Conservation (phyloP, 345 rosid species). For the Lepidium aucheri region DNA sequence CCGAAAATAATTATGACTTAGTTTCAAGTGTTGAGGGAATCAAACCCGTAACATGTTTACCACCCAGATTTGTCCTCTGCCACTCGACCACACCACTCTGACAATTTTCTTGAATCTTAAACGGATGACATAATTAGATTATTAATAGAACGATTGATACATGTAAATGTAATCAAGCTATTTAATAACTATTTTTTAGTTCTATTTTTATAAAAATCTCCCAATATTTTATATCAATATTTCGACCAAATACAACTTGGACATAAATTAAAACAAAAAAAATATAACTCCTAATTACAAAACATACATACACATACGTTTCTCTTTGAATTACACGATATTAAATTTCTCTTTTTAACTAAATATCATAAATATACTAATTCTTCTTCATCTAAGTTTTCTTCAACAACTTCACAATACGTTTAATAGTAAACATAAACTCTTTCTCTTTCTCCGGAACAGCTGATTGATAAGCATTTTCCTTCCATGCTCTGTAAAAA, state of each 20-base stretch:
- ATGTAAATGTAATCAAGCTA: too few relatives aligned
- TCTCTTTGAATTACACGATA: not conserved
- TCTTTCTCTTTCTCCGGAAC: constrained; percentile 29
- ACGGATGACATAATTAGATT: too few relatives aligned
- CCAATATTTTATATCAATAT: not conserved
- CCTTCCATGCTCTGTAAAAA: constrained; percentile 24
- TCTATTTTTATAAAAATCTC: not conserved
- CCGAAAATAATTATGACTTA: too few relatives aligned
- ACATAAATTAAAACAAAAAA: not conserved
- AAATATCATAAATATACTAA: not conserved
- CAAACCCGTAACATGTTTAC: too few relatives aligned
- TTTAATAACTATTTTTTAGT: too few relatives aligned
- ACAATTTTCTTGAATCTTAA: too few relatives aligned
- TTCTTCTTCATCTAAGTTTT: constrained; percentile 13
- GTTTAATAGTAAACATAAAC: constrained; percentile 17
- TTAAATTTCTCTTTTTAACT: not conserved
- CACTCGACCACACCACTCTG: too few relatives aligned
- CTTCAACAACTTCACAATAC: constrained; percentile 19
- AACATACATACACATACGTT: too few relatives aligned
- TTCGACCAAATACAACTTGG: constrained; percentile 5
- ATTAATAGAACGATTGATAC: too few relatives aligned
- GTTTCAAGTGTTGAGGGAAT: too few relatives aligned
- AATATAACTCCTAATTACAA: not conserved
- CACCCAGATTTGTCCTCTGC: too few relatives aligned
- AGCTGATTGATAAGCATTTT: constrained; percentile 13